phyloP scores from a whole-genome alignment of 2,329 filamentous ascomycete genomes.

The Pseudocercospora vitis region DNA sequence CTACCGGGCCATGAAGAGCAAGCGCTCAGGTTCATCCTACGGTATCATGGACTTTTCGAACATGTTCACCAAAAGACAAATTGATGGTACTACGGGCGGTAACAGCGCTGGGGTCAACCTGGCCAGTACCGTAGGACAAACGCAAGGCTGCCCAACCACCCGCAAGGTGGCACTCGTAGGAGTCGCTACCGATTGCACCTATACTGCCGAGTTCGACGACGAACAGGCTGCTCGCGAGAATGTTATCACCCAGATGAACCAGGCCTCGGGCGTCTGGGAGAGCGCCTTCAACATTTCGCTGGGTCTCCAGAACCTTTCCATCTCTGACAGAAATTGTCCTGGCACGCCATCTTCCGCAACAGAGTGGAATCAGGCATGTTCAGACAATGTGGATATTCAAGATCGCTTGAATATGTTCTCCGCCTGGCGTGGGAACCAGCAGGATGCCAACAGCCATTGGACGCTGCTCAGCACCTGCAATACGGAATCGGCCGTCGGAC shows the following conservation, averaged over 20 bases:
- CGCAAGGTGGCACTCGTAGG: slow-evolving; percentile 89
- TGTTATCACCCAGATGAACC: slow-evolving; percentile 80
- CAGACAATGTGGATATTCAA: slow-evolving; percentile 61
- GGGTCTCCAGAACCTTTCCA: slow-evolving; percentile 80
- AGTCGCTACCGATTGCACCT: slow-evolving; percentile 89
- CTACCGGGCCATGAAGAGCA: slow-evolving; percentile 51
- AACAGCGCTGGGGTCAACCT: slow-evolving; percentile 81
- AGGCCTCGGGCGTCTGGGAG: slow-evolving; percentile 85
- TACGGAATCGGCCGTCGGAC: slow-evolving; percentile 79
- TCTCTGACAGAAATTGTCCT: slow-evolving; percentile 74
- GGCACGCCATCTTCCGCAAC: slow-evolving; percentile 64
- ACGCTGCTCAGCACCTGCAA: slow-evolving; percentile 80
- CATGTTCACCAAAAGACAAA: slow-evolving; percentile 68
- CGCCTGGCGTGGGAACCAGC: slow-evolving; percentile 74
- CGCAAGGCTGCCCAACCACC: slow-evolving; percentile 82
- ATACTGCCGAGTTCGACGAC: slow-evolving; percentile 69
- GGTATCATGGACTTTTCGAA: slow-evolving; percentile 62
- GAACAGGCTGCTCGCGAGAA: slow-evolving; percentile 67
- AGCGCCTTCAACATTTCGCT: slow-evolving; percentile 91
- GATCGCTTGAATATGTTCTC: slow-evolving; percentile 85
- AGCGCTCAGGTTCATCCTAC: slow-evolving; percentile 56
- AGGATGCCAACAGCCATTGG: slow-evolving; percentile 89
- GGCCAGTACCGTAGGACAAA: slow-evolving; percentile 73
- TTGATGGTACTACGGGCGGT: slow-evolving; percentile 68
- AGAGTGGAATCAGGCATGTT: slow-evolving; percentile 82